A percentile compares a stretch with the other conserved stretches of the same genome.
Conservation (phyloP, 495 filamentous ascomycete species). For the Xylaria cubensis region DNA sequence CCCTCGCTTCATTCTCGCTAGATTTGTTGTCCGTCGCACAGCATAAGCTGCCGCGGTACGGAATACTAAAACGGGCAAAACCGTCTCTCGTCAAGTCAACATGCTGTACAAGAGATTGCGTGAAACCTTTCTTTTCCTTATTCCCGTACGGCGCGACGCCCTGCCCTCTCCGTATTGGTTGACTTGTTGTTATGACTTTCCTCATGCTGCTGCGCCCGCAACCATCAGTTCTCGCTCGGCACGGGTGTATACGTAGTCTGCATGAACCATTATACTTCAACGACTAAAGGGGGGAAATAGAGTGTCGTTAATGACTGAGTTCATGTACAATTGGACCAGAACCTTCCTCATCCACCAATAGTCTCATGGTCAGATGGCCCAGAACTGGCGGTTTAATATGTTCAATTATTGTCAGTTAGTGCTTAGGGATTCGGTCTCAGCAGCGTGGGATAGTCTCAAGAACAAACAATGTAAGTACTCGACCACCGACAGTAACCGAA, state of each 20-base stretch:
- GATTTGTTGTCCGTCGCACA: conserved; percentile 12
- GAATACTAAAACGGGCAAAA: conserved; percentile 23
- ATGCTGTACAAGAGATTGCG: conserved; percentile 1
- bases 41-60: conserved; percentile 21
- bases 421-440: neutral
- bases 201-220: neutral
- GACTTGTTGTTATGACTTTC: neutral
- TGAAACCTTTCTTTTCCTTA: conserved; percentile 11
- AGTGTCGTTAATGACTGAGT: neutral
- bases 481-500: conserved; percentile 10
- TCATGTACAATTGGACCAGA: conserved; percentile 1
- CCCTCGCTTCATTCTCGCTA: conserved; percentile 2
- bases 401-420: neutral
- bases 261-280: conserved; percentile 17
- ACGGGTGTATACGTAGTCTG: conserved; percentile 11
- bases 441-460: neutral
- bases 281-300: neutral
- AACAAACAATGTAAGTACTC: neutral
- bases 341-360: conserved; percentile 3
- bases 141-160: neutral
- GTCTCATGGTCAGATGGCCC: neutral
- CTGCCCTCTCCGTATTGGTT: neutral
- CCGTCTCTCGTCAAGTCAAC: neutral
- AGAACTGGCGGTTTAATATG: conserved; percentile 9
- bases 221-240: neutral